phyloP scores from a whole-genome alignment of 371 early-diverging fungal species.

The Lichtheimia ramosa region DNA sequence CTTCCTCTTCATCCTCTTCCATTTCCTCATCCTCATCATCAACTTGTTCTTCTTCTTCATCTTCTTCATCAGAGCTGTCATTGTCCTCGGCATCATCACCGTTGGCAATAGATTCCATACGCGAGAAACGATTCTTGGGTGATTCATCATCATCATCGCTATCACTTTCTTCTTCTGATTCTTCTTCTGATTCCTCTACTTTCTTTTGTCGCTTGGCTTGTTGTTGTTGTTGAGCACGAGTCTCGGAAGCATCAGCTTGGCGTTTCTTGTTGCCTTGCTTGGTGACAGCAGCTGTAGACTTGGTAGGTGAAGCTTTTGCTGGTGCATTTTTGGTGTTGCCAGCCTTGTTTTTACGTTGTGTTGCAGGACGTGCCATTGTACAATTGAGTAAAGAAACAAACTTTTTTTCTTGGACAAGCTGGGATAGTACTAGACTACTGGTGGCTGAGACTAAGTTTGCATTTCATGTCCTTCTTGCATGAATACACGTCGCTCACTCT shows the following conservation, averaged over 20 bases:
- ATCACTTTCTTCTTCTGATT: background rate
- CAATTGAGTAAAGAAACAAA: no score
- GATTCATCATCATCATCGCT: background rate
- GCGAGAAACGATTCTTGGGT: background rate
- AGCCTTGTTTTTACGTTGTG: no score
- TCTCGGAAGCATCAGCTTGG: background rate
- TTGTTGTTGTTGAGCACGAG: background rate
- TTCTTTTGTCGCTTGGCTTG: slow-evolving; percentile 1
- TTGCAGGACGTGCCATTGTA: no score
- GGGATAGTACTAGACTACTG: no score
- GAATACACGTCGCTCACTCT: no score
- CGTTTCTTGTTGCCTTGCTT: no score
- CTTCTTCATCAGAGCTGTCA: slow-evolving; percentile 11
- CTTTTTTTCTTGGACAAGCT: no score
- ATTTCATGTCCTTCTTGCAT: no score
- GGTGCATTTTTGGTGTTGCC: no score
- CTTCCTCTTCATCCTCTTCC: slow-evolving; percentile 13
- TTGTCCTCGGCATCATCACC: slow-evolving; percentile 5
- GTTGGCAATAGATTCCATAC: background rate
- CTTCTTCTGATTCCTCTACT: background rate
- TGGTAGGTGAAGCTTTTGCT: no score
- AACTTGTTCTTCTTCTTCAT: slow-evolving; percentile 11
- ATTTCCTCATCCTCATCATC: slow-evolving; percentile 5
- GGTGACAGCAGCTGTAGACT: no score
- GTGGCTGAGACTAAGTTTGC: no score